These are phyloP conservation scores for Mollisia scopiformis DNA, from an alignment of 2,329 filamentous ascomycete species.

Conservation along the genomic window DNA sequence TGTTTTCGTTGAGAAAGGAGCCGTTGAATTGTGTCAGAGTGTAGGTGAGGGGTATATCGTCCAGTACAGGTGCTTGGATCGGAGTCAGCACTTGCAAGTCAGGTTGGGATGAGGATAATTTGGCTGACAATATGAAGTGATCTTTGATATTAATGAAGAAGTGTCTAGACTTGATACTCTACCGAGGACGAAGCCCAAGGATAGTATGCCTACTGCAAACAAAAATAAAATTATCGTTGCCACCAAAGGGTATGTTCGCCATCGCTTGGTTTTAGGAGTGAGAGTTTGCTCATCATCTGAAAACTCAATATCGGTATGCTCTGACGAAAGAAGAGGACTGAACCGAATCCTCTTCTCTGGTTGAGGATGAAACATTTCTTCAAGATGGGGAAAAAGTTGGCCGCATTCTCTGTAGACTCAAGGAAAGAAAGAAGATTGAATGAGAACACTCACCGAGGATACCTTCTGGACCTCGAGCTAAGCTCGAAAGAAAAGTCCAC, in stretches of 20 bases:
- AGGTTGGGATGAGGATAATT: too few species aligned
- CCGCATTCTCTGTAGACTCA: too few species aligned
- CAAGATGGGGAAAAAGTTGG: background rate
- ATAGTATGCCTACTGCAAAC: background rate
- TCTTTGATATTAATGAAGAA: background rate
- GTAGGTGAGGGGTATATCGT: slow-evolving; percentile 3
- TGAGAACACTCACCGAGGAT: too few species aligned
- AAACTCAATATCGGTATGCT: background rate
- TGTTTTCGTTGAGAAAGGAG: slow-evolving; percentile 52
- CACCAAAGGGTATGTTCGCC: background rate
- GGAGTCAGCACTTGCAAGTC: background rate
- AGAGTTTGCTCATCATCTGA: background rate
- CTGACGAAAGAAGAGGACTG: background rate
- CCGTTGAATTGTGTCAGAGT: slow-evolving; percentile 48
- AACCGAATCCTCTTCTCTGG: background rate
- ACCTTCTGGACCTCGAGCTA: too few species aligned
- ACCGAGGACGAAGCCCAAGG: background rate
- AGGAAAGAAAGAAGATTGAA: background rate
- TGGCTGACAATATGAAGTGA: background rate
- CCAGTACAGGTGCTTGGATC: background rate
- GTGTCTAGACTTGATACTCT: background rate
- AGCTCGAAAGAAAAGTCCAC: too few species aligned
- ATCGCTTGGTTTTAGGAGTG: background rate
- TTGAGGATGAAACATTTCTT: background rate
- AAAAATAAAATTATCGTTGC: background rate